Conservation (phyloP, 331 rosid species). For the Acacia pycnantha region DNA sequence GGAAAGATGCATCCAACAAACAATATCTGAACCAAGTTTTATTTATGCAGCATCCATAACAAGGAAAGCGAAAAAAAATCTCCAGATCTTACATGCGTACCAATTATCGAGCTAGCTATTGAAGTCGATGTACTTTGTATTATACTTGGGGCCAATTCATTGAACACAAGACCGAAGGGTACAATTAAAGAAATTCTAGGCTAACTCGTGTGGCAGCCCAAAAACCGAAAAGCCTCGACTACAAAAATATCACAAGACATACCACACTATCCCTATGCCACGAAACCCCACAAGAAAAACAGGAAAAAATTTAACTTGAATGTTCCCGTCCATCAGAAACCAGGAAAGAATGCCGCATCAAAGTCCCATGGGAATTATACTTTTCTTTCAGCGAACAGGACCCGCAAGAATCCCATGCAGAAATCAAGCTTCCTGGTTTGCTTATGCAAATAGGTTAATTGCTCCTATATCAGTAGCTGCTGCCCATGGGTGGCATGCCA, state of each 20-base stretch:
- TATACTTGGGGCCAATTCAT: conserved; percentile 32
- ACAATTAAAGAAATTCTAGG: conserved; percentile 51
- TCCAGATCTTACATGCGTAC: conserved; percentile 20
- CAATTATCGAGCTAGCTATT: conserved; percentile 19
- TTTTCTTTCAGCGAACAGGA: background rate
- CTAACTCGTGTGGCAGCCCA: conserved; percentile 56
- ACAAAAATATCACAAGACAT: conserved; percentile 62
- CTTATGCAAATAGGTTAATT: conserved; percentile 25
- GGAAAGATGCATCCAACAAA: background rate
- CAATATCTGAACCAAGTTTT: conserved; percentile 1
- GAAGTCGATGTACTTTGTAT: conserved; percentile 34
- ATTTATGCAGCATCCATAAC: conserved; percentile 6
- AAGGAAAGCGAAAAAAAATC: conserved; percentile 20
- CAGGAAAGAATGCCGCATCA: conserved; percentile 38
- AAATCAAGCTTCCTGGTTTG: conserved; percentile 39
- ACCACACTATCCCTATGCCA: conserved; percentile 34
- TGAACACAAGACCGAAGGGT: conserved; percentile 46
- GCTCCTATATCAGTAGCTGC: conserved; percentile 57
- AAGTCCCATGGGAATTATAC: conserved; percentile 32
- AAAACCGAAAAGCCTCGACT: conserved; percentile 64
- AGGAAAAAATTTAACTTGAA: conserved; percentile 39
- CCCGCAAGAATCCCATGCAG: conserved; percentile 33
- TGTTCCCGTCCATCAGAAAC: conserved; percentile 40
- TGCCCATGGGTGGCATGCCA: conserved; percentile 99
- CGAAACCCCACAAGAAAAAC: conserved; percentile 37